phyloP scores from a whole-genome alignment of 2,329 filamentous ascomycete species.

The Elsinoe perseae region DNA sequence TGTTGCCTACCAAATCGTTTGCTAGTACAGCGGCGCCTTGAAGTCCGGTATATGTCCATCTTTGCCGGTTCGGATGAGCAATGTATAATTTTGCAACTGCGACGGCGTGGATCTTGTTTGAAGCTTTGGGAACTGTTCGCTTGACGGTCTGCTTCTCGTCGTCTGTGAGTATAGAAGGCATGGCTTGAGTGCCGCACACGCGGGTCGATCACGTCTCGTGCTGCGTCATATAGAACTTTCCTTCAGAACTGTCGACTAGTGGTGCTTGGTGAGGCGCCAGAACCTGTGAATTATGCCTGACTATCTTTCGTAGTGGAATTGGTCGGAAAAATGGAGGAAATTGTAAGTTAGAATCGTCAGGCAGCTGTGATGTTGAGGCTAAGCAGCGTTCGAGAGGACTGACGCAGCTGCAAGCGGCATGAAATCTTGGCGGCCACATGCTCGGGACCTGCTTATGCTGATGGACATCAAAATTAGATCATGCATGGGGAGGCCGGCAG shows the following conservation, averaged over 20 bases:
- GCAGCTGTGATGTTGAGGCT: constrained; percentile 14
- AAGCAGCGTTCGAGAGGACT: constrained; percentile 6
- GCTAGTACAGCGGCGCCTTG: constrained; percentile 87
- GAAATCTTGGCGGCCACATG: constrained; percentile 13
- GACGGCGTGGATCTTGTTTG: constrained; percentile 96
- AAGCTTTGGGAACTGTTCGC: constrained; percentile 82
- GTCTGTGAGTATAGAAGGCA: constrained; percentile 68
- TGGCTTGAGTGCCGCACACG: constrained; percentile 24
- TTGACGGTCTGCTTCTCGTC: constrained; percentile 96
- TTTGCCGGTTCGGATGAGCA: constrained; percentile 72
- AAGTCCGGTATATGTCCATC: constrained; percentile 90
- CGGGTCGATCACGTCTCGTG: constrained; percentile 7
- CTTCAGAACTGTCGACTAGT: not conserved
- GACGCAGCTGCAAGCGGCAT: constrained; percentile 9
- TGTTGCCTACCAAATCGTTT: constrained; percentile 90
- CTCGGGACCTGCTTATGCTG: not conserved
- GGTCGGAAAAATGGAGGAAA: not conserved
- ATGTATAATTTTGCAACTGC: constrained; percentile 90
- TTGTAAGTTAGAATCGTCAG: not conserved
- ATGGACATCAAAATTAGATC: not conserved
- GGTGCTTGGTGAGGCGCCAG: not conserved
- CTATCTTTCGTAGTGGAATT: not conserved
- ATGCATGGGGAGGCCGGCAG: not conserved
- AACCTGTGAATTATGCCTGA: no score
- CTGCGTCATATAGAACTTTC: not conserved